These are phyloP conservation scores for Lactarius psammicola DNA, from an alignment of 768 basidiomycete species.

Conservation along the genomic window DNA sequence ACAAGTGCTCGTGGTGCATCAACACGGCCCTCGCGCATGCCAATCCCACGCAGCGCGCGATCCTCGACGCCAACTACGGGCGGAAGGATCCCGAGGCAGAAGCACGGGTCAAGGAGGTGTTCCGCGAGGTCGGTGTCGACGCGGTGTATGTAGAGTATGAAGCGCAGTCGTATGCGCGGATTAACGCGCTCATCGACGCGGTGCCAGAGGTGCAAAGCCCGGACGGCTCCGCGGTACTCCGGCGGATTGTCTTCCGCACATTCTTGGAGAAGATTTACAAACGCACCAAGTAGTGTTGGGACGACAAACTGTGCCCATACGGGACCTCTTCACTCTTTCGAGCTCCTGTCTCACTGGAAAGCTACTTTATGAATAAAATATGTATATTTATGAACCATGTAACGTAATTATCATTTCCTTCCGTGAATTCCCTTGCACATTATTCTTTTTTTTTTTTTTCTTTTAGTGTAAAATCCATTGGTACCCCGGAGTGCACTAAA, in stretches of 20 bases:
- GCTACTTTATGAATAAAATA: background rate
- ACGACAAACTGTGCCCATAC: too few relatives aligned
- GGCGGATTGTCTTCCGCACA: conserved; percentile 71
- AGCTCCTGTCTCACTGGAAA: background rate
- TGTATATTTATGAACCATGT: background rate
- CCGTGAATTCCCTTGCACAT: too few relatives aligned
- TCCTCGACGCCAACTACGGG: conserved; percentile 70
- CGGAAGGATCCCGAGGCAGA: conserved; percentile 55
- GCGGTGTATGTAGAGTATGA: conserved; percentile 77
- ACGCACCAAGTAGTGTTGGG: conserved; percentile 43
- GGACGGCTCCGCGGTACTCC: conserved; percentile 41
- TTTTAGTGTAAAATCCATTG: too few relatives aligned
- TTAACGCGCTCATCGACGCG: conserved; percentile 66
- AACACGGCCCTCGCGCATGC: conserved; percentile 75
- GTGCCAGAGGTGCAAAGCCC: conserved; percentile 58
- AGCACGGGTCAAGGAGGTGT: conserved; percentile 65
- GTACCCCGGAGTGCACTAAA: too few relatives aligned
- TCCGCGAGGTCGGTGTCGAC: conserved; percentile 66
- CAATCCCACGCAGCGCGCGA: conserved; percentile 50
- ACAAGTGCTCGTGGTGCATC: conserved; percentile 97
- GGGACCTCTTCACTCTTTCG: background rate
- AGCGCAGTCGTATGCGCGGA: conserved; percentile 59
- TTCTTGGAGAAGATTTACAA: conserved; percentile 88
- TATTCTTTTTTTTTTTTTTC: too few relatives aligned
- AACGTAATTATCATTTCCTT: too few relatives aligned